These are phyloP conservation scores for Cryptococcus jaspeensis DNA, from an alignment of 1,284 basidiomycete species.

Conservation along the genomic window DNA sequence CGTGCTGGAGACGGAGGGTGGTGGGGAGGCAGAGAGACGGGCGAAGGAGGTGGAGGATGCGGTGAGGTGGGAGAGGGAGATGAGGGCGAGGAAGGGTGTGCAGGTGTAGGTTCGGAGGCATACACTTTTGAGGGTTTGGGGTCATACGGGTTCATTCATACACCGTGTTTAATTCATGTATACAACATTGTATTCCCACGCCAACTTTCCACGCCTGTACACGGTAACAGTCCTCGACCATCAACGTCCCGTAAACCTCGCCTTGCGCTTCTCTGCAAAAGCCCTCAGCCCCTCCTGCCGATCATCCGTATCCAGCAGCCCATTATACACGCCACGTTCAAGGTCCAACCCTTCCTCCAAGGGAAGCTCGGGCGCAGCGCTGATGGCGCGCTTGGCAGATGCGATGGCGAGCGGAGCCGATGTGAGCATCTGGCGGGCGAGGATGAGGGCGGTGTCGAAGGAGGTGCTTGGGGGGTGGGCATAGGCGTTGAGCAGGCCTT, in stretches of 20 bases:
- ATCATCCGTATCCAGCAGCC: constrained; percentile 74
- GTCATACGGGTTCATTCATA: too few relatives aligned
- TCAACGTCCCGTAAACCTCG: constrained; percentile 67
- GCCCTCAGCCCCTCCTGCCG: constrained; percentile 81
- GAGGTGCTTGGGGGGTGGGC: constrained; percentile 53
- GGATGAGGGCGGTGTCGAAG: constrained; percentile 28
- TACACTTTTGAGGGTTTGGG: not conserved
- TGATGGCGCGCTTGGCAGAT: constrained; percentile 85
- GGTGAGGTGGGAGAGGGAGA: constrained; percentile 41
- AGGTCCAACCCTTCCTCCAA: constrained; percentile 82
- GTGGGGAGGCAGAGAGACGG: constrained; percentile 13
- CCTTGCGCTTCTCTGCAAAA: constrained; percentile 82
- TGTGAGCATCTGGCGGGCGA: constrained; percentile 38
- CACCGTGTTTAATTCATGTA: not conserved
- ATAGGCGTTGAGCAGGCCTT: constrained; percentile 55
- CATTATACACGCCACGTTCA: constrained; percentile 81
- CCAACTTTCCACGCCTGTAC: not conserved
- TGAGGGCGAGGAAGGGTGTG: constrained; percentile 11
- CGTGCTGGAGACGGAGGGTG: constrained; percentile 28
- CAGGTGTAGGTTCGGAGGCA: constrained; percentile 20
- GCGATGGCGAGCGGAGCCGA: constrained; percentile 78
- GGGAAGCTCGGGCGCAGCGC: constrained; percentile 71
- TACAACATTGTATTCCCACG: not conserved
- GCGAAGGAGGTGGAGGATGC: constrained; percentile 34
- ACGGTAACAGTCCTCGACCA: not conserved